These are phyloP conservation scores for Scheffersomyces lignosus DNA, from an alignment of 805 yeast species.

Conservation along the genomic window DNA sequence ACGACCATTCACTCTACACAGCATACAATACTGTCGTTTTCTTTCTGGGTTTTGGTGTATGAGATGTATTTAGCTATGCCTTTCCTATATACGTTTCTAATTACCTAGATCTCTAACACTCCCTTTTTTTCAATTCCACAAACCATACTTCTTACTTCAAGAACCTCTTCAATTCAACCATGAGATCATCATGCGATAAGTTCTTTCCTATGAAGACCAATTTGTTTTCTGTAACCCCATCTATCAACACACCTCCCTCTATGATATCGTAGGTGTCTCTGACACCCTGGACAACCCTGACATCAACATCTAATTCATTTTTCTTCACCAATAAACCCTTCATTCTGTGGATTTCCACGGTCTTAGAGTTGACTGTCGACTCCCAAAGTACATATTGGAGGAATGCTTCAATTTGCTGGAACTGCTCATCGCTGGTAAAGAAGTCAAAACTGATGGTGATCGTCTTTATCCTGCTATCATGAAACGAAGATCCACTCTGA, in stretches of 20 bases:
- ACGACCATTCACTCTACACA: no score
- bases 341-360: constrained; percentile 72
- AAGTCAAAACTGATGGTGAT: constrained; percentile 45
- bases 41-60: no score
- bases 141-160: not conserved
- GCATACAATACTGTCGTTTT: no score
- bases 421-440: constrained; percentile 35
- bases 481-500: constrained; percentile 22
- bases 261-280: constrained; percentile 86
- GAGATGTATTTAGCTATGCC: no score
- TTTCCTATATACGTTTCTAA: no score
- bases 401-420: constrained; percentile 54
- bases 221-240: constrained; percentile 48
- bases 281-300: constrained; percentile 83
- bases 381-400: constrained; percentile 82
- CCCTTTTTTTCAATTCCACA: no score
- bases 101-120: no score
- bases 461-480: constrained; percentile 41
- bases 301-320: constrained; percentile 30
- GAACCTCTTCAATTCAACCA: constrained; percentile 26
- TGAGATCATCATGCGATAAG: constrained; percentile 38
- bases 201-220: constrained; percentile 77
- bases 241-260: constrained; percentile 40
- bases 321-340: constrained; percentile 67
- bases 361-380: constrained; percentile 37